phyloP scores from a whole-genome alignment of 306 rosid genomes.

The Begonia fuchsioides region DNA sequence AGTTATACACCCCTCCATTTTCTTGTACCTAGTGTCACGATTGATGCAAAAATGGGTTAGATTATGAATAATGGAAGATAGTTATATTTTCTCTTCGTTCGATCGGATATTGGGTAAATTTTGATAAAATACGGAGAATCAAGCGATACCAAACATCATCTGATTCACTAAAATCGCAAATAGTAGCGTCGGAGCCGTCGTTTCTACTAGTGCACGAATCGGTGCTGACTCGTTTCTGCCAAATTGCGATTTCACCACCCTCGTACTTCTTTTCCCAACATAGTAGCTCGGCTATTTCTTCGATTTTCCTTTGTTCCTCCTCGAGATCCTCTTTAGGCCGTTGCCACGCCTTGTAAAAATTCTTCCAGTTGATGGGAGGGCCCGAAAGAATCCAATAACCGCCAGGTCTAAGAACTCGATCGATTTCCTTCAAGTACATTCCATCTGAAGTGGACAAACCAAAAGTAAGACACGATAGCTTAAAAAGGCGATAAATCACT shows the following conservation, averaged over 20 bases:
- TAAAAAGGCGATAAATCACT: background rate
- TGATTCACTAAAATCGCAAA: background rate
- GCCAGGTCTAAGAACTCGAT: constrained; percentile 39
- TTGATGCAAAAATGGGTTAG: background rate
- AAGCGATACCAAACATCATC: background rate
- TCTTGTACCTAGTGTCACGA: background rate
- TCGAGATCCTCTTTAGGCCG: constrained; percentile 19
- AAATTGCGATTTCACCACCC: constrained; percentile 24
- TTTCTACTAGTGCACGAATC: background rate
- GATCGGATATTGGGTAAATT: too few species aligned
- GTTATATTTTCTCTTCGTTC: too few species aligned
- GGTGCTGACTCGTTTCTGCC: constrained; percentile 12
- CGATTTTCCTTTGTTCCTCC: constrained; percentile 25
- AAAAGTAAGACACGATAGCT: background rate
- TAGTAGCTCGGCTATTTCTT: constrained; percentile 29
- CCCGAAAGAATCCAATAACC: constrained; percentile 59
- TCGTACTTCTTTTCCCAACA: constrained; percentile 54
- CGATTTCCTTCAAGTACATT: constrained; percentile 34
- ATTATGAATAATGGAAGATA: background rate
- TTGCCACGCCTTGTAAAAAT: constrained; percentile 26
- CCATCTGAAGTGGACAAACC: constrained; percentile 22
- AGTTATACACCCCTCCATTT: constrained; percentile 1
- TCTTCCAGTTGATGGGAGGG: constrained; percentile 53
- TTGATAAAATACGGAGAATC: background rate
- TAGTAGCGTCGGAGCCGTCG: background rate